Evolutionary conservation across 73 alveolate species (phyloP).

Genomic region (Paramecium caudatum): DNA sequence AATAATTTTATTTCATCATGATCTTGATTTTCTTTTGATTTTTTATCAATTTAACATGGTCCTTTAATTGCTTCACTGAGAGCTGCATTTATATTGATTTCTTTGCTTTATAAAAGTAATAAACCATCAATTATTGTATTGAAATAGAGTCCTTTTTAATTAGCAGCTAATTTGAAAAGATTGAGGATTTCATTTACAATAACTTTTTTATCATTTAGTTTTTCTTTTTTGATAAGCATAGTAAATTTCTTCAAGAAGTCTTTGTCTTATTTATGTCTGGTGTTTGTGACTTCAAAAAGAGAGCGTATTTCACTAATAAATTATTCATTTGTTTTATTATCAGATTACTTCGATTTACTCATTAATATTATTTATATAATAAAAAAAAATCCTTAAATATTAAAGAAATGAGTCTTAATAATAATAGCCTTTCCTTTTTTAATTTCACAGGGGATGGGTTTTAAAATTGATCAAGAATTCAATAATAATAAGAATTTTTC

Average conservation of each 20-base stretch:
- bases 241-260: conserved; percentile 40
- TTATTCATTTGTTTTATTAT: conserved; percentile 46
- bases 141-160: conserved; percentile 10
- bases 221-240: conserved; percentile 4
- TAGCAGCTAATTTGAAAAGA: conserved; percentile 11
- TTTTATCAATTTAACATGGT: conserved; percentile 27
- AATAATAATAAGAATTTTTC: too few species aligned
- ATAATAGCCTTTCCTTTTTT: too few species aligned
- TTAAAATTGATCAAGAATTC: too few species aligned
- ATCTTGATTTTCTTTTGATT: conserved; percentile 36
- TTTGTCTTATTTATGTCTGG: neutral
- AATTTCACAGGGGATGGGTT: too few species aligned
- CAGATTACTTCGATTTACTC: conserved; percentile 49
- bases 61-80: conserved; percentile 46
- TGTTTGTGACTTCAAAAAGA: conserved; percentile 45
- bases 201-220: conserved; percentile 14
- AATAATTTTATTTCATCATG: conserved; percentile 28
- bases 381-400: too few species aligned
- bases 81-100: conserved; percentile 5
- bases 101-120: conserved; percentile 29
- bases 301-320: conserved; percentile 47
- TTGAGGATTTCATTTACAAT: conserved; percentile 15
- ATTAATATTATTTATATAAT: neutral
- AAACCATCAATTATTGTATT: conserved; percentile 5
- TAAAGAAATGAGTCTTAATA: too few species aligned